These are phyloP conservation scores for Nakataea oryzae DNA, from an alignment of 2,329 filamentous ascomycete genomes.

Conservation along the genomic window DNA sequence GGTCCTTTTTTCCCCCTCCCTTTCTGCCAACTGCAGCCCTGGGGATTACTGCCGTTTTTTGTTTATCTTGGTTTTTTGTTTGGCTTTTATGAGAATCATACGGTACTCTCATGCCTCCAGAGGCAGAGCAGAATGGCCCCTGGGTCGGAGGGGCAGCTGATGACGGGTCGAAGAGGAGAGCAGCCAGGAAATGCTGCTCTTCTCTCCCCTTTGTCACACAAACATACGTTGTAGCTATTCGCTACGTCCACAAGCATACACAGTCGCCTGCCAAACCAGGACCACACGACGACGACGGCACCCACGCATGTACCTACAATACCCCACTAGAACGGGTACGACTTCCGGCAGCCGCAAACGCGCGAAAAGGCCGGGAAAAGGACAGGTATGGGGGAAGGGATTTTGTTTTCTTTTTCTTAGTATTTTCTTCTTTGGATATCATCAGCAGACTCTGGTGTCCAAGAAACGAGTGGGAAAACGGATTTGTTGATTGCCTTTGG, in stretches of 20 bases:
- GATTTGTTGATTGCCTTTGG: not conserved
- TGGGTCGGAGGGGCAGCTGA: not conserved
- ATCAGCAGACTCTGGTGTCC: not conserved
- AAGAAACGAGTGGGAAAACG: not conserved
- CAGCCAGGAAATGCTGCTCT: not conserved
- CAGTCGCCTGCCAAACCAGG: not conserved
- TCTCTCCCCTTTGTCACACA: not conserved
- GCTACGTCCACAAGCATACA: not conserved
- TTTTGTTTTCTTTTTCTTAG: not conserved
- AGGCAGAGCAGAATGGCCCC: not conserved
- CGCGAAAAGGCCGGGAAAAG: not conserved
- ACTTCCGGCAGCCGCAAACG: not conserved
- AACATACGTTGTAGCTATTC: not conserved
- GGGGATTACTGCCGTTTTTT: not conserved
- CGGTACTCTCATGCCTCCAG: not conserved
- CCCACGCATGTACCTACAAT: not conserved
- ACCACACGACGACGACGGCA: not conserved
- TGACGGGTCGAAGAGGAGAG: not conserved
- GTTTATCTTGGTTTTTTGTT: not conserved
- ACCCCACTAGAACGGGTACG: not conserved
- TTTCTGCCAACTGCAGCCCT: not conserved
- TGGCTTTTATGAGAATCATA: not conserved
- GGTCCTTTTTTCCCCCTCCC: not conserved
- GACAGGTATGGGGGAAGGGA: not conserved
- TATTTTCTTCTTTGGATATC: not conserved